phyloP scores from a whole-genome alignment of 2,329 filamentous ascomycete species.

The Xylariaceae sp. region DNA sequence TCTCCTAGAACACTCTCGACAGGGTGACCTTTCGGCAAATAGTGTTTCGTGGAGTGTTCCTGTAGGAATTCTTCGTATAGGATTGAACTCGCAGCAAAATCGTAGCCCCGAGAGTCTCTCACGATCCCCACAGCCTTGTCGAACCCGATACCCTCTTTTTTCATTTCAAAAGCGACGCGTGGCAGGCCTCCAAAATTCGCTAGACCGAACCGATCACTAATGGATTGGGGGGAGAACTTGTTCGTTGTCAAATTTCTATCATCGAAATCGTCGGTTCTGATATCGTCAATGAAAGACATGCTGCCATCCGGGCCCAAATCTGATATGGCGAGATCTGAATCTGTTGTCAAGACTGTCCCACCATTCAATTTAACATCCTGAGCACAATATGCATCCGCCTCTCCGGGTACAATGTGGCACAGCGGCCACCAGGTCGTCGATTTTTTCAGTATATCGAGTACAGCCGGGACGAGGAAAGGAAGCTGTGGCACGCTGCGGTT shows the following conservation, averaged over 20 bases:
- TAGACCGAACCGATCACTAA: slow-evolving; percentile 23
- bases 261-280: slow-evolving; percentile 37
- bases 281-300: slow-evolving; percentile 67
- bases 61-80: slow-evolving; percentile 26
- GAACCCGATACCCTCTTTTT: slow-evolving; percentile 12
- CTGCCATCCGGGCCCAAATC: slow-evolving; percentile 60
- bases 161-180: slow-evolving; percentile 32
- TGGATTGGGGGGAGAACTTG: slow-evolving; percentile 35
- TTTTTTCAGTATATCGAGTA: slow-evolving; percentile 66
- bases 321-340: slow-evolving; percentile 81
- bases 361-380: slow-evolving; percentile 52
- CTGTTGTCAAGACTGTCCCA: slow-evolving; percentile 69
- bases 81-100: neutral
- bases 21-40: slow-evolving; percentile 26
- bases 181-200: slow-evolving; percentile 29
- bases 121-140: slow-evolving; percentile 21
- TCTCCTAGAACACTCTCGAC: slow-evolving; percentile 22
- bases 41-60: slow-evolving; percentile 23
- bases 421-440: slow-evolving; percentile 41
- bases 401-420: slow-evolving; percentile 68
- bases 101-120: slow-evolving; percentile 26
- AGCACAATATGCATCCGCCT: slow-evolving; percentile 83
- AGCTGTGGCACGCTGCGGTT: slow-evolving; percentile 38
- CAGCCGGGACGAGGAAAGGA: slow-evolving; percentile 73
- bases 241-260: slow-evolving; percentile 24